phyloP scores from a whole-genome alignment of 345 rosid species.

The Camelina sativa region DNA sequence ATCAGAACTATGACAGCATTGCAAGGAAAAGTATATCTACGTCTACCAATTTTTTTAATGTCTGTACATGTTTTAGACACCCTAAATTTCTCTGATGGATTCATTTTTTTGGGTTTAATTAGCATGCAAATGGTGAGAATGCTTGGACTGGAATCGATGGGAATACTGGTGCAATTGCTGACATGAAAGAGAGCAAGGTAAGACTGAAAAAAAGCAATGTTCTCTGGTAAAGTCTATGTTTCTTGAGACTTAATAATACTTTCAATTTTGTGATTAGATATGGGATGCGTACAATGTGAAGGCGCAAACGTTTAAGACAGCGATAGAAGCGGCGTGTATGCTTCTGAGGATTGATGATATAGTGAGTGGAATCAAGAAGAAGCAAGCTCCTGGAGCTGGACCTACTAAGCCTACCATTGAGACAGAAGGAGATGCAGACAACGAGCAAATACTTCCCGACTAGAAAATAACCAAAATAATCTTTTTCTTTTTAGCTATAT shows the following conservation, averaged over 20 bases:
- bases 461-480: constrained; percentile 38
- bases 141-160: constrained; percentile 98
- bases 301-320: constrained; percentile 92
- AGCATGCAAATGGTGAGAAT: constrained; percentile 98
- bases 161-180: constrained; percentile 82
- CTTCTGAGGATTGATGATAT: constrained; percentile 93
- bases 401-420: constrained; percentile 76
- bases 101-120: background rate
- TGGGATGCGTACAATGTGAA: constrained; percentile 98
- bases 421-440: constrained; percentile 91
- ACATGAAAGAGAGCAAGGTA: constrained; percentile 92
- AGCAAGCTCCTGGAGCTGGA: constrained; percentile 78
- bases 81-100: background rate
- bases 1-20: constrained; percentile 47
- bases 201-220: background rate
- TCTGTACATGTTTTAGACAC: background rate
- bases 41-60: background rate
- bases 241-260: background rate
- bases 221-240: constrained; percentile 1
- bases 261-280: constrained; percentile 53
- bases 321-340: constrained; percentile 95
- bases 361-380: constrained; percentile 96
- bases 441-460: constrained; percentile 89
- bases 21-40: constrained; percentile 76
- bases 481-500: background rate